Base-by-base conservation (phyloP, 140 eudicot genomes). In the Ambrosia hybrid region DNA sequence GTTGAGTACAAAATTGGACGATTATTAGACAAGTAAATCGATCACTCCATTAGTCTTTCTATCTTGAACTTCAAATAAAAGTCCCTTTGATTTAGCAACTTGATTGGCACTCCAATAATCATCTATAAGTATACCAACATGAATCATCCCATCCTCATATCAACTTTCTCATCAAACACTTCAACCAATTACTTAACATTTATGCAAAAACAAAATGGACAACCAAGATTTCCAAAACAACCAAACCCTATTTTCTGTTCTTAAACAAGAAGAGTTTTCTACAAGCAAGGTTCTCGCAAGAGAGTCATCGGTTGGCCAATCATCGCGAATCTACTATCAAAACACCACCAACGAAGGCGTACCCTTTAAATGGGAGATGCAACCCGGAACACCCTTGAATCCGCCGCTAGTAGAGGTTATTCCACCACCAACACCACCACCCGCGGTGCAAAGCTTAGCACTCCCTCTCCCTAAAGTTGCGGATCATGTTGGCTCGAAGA, bases 281-380 rank as follows among this genome's bases (percentile, higher is more conserved):
- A 72, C 38, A 39, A 45, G 64, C 69, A 76, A 75, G 34, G 65
- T 84, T 57, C 89, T 87, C 1, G 60, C 90, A 0, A 68, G 95
- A 65, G 81, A 87, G 53, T 63, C 84, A 17, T 85, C 86, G 0
- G 79, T 80, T 0, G 86, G 90, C 2, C 86, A 82, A 68, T 87
- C 95, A 6, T 87, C 95, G 1, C 82, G 86, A 52, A 75, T 79
- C 0, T 82, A 77, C 72, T 87, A 85, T 56, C 85, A 67, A 30
- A 81, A 76, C 82, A 77, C 87, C 3, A 52, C 76, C 34, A 67
- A 73, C 9, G 86, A 85, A 78, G 90, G 95, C 6, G 88, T 87
- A 3, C 88, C 90, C n/a, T 85, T 85, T 46, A 72, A 65, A 48
- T 87, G 95, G 90, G 95, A 87, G 66, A 74, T 52, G 86, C 86